A percentile compares a stretch with the other conserved stretches of the same genome.
These are phyloP conservation scores for Fusarium sp. DNA, from an alignment of 2,329 filamentous ascomycete species.

Conservation along the genomic window DNA sequence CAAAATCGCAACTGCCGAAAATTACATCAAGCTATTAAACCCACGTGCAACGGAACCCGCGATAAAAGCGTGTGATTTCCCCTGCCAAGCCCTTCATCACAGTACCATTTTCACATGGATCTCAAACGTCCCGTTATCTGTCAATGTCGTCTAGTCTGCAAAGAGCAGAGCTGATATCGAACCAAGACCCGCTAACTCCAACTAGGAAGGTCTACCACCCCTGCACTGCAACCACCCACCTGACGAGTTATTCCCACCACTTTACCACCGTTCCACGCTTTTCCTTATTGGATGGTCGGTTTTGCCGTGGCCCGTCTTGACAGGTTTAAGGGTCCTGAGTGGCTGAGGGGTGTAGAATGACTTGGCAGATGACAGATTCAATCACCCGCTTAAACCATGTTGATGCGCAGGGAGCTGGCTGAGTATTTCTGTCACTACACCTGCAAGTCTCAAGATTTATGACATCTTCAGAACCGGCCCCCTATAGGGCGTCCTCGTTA, in stretches of 20 bases:
- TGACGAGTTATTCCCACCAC: conserved; percentile 25
- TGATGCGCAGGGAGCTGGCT: too few species aligned
- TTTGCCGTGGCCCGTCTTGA: conserved; percentile 4
- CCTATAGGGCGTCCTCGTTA: neutral
- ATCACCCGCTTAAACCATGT: too few species aligned
- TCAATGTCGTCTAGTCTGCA: neutral
- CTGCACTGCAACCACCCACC: conserved; percentile 18
- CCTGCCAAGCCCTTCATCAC: neutral
- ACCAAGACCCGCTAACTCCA: neutral
- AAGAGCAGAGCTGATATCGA: neutral
- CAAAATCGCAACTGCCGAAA: neutral
- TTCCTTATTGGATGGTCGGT: conserved; percentile 2
- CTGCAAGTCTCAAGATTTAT: neutral
- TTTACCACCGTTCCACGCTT: conserved; percentile 20
- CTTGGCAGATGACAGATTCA: rapidly evolving
- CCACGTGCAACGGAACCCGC: neutral
- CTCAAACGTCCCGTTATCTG: neutral
- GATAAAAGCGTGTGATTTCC: neutral
- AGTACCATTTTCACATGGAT: neutral
- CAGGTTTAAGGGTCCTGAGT: conserved; percentile 3
- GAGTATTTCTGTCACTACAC: neutral
- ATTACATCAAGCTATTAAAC: neutral
- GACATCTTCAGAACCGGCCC: neutral
- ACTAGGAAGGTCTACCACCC: neutral
- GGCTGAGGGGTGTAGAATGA: neutral